Percentiles rank a stretch among this genome's conserved stretches.
These are phyloP conservation scores for Diaporthe sp. DNA, from an alignment of 2,329 filamentous ascomycete species.

Conservation along the genomic window DNA sequence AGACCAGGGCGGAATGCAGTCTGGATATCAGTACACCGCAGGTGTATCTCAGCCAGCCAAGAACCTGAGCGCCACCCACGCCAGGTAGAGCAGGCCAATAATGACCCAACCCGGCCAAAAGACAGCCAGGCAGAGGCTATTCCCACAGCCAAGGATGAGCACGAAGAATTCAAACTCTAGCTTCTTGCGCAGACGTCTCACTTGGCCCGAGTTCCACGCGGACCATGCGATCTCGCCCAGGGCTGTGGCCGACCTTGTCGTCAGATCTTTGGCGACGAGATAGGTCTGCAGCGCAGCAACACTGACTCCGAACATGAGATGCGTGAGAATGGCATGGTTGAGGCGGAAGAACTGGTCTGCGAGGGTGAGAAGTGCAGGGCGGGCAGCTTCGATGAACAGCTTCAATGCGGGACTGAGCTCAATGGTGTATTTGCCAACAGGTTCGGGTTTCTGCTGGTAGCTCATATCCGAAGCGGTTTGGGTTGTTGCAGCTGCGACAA, in stretches of 20 bases:
- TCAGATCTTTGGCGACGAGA: constrained; percentile 46
- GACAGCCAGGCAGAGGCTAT: constrained; percentile 62
- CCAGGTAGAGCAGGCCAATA: constrained; percentile 55
- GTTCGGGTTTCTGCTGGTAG: constrained; percentile 29
- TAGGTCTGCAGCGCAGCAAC: constrained; percentile 49
- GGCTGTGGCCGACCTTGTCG: constrained; percentile 29
- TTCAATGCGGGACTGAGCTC: constrained; percentile 26
- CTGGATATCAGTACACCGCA: constrained; percentile 17
- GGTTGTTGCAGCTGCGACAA: constrained; percentile 26
- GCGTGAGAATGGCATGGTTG: constrained; percentile 40
- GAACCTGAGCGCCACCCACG: constrained; percentile 51
- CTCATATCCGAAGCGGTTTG: constrained; percentile 33
- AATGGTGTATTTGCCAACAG: constrained; percentile 35
- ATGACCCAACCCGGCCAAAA: constrained; percentile 72
- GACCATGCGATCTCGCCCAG: constrained; percentile 45
- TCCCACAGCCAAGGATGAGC: constrained; percentile 65
- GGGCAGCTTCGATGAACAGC: constrained; percentile 8
- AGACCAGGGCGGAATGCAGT: constrained; percentile 18
- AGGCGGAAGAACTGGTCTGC: constrained; percentile 31
- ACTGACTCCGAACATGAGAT: constrained; percentile 47
- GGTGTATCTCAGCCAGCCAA: constrained; percentile 32
- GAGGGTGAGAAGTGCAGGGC: constrained; percentile 25
- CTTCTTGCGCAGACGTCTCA: constrained; percentile 58
- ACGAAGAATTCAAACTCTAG: constrained; percentile 67
- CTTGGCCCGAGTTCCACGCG: constrained; percentile 56